Evolutionary conservation across 257 asterid species (phyloP), one percentile per base, ranked within the genome.

Genomic region (Solanum gandarillasii): DNA sequence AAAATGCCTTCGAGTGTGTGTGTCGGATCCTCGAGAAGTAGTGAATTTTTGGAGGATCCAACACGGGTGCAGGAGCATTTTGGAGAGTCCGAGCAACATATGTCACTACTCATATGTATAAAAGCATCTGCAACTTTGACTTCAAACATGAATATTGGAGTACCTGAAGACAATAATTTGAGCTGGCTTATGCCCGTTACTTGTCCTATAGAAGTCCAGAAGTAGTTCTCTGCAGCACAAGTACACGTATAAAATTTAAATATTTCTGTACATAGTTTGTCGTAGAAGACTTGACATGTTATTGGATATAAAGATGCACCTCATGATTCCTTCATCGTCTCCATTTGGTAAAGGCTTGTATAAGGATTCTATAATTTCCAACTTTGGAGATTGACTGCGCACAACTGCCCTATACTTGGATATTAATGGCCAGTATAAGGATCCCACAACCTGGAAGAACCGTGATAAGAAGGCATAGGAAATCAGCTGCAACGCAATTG

Each of bases 401-500:
- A 96, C 98, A 90, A 96, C 98, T 89, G 99, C 99, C 89, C 98
- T 91, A 87, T 96, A 96, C 90, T 93, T 94, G 74, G 98, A 96
- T 90, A 96, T 94, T 89, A 93, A 86, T 88, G 99, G 99, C 99
- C 99, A 96, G 87, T 92, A 92, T 90, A 90, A 92, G 87, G 99
- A 96, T 83, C 99, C 98, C 88, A 95, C 98, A 89, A 96, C 99
- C 99, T 96, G 73, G 75, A 83, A 87, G 65, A 86, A 13, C 86
- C 88, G 25, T 88, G 34, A 83, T 65, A 76, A 29, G 31, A 81
- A 29, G 70, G 85, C 68, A 82, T 20, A 29, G n/a, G 41, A 29
- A 48, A 82, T 82, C 85, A 82, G 85, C 18, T 20, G 41, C 70
- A 82, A 82, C 1, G 2, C 68, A 46, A 46, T 46, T 46, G 68